Percentiles rank a stretch among this genome's conserved stretches.
Conservation (phyloP, 495 filamentous ascomycete species). For the Talaromyces proteolyticus region DNA sequence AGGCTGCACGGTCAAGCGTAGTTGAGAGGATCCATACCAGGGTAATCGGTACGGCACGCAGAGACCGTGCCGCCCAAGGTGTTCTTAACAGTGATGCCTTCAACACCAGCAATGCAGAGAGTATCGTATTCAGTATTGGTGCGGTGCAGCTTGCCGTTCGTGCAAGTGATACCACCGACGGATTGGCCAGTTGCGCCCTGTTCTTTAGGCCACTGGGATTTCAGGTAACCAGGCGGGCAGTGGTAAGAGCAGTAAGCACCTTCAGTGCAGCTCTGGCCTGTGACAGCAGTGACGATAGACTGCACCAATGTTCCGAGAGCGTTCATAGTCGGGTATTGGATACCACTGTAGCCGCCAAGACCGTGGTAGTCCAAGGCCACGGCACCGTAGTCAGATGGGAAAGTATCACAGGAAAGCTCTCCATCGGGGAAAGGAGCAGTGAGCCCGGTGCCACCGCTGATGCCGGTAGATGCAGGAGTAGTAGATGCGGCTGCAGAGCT, state of each 20-base stretch:
- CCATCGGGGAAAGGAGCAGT: slow-evolving; percentile 73
- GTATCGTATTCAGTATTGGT: slow-evolving; percentile 61
- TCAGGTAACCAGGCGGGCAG: slow-evolving; percentile 87
- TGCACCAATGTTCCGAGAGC: slow-evolving; percentile 35
- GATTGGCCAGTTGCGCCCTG: slow-evolving; percentile 85
- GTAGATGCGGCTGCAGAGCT: slow-evolving; percentile 11
- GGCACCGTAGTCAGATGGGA: slow-evolving; percentile 83
- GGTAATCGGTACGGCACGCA: slow-evolving; percentile 95
- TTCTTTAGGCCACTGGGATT: slow-evolving; percentile 79
- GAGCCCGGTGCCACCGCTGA: slow-evolving; percentile 44
- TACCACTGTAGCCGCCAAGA: slow-evolving; percentile 72
- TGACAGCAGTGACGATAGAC: slow-evolving; percentile 57
- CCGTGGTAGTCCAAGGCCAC: slow-evolving; percentile 61
- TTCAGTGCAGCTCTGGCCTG: slow-evolving; percentile 46
- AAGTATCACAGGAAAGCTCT: slow-evolving; percentile 59
- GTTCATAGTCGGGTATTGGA: slow-evolving; percentile 52
- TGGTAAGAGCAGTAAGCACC: slow-evolving; percentile 86
- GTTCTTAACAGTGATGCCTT: slow-evolving; percentile 69
- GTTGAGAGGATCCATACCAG: slow-evolving; percentile 45
- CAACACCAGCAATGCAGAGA: slow-evolving; percentile 71
- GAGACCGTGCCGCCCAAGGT: slow-evolving; percentile 56
- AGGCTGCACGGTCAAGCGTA: not conserved
- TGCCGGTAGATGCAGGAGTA: slow-evolving; percentile 15
- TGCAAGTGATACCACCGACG: slow-evolving; percentile 80
- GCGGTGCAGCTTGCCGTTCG: slow-evolving; percentile 66